Evolutionary conservation across 139 green algal genomes (phyloP).

Genomic region (Gonium pectorale): DNA sequence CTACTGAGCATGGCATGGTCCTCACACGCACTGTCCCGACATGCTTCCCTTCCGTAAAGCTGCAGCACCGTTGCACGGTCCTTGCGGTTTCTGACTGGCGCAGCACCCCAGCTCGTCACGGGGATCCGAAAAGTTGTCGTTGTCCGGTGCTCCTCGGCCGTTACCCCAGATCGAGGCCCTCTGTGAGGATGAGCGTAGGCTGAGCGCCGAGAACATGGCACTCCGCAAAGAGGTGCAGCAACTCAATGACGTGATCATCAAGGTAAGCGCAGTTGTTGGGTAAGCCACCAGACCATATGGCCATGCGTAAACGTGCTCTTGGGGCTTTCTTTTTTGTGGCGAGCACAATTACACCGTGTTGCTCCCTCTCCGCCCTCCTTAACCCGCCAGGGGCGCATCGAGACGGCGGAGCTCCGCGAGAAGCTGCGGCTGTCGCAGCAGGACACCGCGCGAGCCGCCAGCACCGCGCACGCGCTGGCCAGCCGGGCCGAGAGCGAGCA

Average conservation of each 20-base stretch:
- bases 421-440: conserved; percentile 34
- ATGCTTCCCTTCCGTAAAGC: too few relatives aligned
- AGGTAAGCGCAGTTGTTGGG: conserved; percentile 13
- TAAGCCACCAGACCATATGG: too few relatives aligned
- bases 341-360: too few relatives aligned
- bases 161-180: conserved; percentile 12
- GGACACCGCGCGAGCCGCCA: not conserved
- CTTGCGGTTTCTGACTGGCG: too few relatives aligned
- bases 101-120: too few relatives aligned
- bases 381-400: conserved; percentile 1
- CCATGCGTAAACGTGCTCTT: too few relatives aligned
- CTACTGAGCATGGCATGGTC: too few relatives aligned
- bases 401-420: conserved; percentile 31
- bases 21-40: too few relatives aligned
- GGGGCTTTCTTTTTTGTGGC: too few relatives aligned
- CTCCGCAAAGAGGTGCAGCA: conserved; percentile 42
- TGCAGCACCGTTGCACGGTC: too few relatives aligned
- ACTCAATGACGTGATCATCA: conserved; percentile 40
- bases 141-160: not conserved
- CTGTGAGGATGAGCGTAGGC: conserved; percentile 23
- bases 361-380: not conserved
- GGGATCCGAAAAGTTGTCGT: too few relatives aligned
- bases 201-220: conserved; percentile 25
- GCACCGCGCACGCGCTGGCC: not conserved
- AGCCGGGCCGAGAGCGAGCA: conserved; percentile 32